Conservation (phyloP, 2,329 filamentous ascomycete genomes). For the Apiospora kogelbergensis region DNA sequence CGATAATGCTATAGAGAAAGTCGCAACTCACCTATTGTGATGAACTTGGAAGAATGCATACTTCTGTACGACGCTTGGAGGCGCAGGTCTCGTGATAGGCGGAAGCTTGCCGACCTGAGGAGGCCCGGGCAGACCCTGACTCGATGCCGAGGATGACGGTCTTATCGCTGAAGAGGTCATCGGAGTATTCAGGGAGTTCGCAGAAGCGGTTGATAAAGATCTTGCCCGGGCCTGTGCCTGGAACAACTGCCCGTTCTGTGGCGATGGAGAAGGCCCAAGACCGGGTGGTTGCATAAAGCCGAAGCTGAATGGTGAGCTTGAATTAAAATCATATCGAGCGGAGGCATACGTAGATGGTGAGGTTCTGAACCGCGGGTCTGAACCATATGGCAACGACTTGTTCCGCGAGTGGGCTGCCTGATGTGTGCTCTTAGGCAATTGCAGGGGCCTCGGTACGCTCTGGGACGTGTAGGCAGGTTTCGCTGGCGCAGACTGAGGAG, state of each 20-base stretch:
- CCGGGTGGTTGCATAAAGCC: conserved; percentile 33
- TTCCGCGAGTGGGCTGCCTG: conserved; percentile 24
- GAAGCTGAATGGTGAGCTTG: conserved; percentile 34
- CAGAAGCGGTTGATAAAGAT: conserved; percentile 32
- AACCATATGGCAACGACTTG: conserved; percentile 28
- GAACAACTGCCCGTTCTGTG: conserved; percentile 33
- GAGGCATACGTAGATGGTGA: conserved; percentile 33
- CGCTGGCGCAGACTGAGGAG: background rate
- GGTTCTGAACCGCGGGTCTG: conserved; percentile 31
- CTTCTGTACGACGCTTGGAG: conserved; percentile 46
- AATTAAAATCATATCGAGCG: conserved; percentile 27
- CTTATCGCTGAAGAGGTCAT: conserved; percentile 37
- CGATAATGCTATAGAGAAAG: conserved; percentile 18
- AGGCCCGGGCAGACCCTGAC: conserved; percentile 27
- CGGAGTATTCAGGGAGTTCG: conserved; percentile 31
- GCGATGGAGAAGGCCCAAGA: conserved; percentile 32
- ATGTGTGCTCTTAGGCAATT: background rate
- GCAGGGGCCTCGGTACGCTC: background rate
- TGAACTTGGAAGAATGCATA: conserved; percentile 61
- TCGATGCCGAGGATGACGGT: conserved; percentile 34
- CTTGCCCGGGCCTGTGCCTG: conserved; percentile 33
- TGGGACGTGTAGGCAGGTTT: conserved; percentile 9
- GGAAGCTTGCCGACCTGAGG: conserved; percentile 23
- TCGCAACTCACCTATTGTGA: conserved; percentile 52
- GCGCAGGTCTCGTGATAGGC: conserved; percentile 21